phyloP scores from a whole-genome alignment of 306 rosid genomes.

The Quercus aquifolioides region DNA sequence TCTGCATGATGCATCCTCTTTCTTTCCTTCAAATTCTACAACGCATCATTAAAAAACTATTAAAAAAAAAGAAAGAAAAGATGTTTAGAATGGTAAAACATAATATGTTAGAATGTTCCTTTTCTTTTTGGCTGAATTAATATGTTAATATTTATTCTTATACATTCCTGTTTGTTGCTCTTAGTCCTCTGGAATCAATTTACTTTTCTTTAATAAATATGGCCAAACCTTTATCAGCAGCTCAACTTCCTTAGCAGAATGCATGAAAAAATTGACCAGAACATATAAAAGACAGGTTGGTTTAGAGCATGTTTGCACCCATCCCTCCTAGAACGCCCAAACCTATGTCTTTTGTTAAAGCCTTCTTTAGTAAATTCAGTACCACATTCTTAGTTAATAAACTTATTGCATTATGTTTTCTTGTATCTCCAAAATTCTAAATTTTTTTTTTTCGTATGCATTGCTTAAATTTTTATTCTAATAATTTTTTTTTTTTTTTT shows the following conservation, averaged over 20 bases:
- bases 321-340: background rate
- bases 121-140: no score
- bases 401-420: background rate
- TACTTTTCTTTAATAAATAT: background rate
- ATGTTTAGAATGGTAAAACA: background rate
- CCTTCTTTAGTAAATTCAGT: background rate
- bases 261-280: no score
- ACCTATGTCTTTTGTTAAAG: background rate
- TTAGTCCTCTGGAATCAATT: background rate
- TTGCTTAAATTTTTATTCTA: background rate
- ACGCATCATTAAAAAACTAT: background rate
- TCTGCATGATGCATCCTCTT: background rate
- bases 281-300: background rate
- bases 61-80: background rate
- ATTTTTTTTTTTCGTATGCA: background rate
- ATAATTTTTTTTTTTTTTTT: background rate
- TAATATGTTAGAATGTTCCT: background rate
- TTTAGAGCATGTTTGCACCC: background rate
- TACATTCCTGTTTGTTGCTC: background rate
- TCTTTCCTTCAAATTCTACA: background rate
- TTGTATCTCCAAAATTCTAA: background rate
- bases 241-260: background rate
- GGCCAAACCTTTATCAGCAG: background rate
- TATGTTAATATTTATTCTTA: background rate
- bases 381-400: background rate